These are phyloP conservation scores for Pestalotiopsis sp. DNA, from an alignment of 2,329 filamentous ascomycete species.

Conservation along the genomic window DNA sequence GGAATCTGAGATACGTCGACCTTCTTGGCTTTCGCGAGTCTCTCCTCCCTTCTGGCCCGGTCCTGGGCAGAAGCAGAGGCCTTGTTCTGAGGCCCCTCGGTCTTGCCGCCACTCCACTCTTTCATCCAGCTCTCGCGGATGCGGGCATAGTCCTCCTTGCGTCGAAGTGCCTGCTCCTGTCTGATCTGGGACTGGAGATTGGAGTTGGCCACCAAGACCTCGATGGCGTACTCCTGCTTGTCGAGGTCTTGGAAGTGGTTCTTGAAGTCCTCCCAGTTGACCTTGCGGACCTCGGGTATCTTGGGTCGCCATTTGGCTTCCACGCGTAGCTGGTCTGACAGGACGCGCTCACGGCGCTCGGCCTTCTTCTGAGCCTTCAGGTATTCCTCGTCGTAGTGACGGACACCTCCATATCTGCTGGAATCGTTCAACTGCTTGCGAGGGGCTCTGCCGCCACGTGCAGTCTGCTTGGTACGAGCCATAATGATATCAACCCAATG, in stretches of 20 bases:
- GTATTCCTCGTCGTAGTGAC: constrained; percentile 30
- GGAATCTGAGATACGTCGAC: constrained; percentile 21
- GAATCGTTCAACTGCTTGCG: background rate
- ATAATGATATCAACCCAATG: background rate
- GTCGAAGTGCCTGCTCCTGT: constrained; percentile 22
- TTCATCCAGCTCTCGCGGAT: constrained; percentile 33
- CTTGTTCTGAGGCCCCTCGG: constrained; percentile 14
- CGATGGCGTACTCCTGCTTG: constrained; percentile 40
- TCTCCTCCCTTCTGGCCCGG: constrained; percentile 18
- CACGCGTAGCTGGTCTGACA: constrained; percentile 36
- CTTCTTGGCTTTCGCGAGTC: constrained; percentile 16
- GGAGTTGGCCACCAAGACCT: constrained; percentile 36
- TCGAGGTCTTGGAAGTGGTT: constrained; percentile 39
- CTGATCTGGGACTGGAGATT: constrained; percentile 4
- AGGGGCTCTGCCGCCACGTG: constrained; percentile 1
- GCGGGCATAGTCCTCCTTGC: constrained; percentile 38
- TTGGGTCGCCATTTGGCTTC: constrained; percentile 42
- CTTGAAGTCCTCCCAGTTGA: constrained; percentile 47
- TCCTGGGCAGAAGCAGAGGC: constrained; percentile 22
- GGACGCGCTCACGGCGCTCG: constrained; percentile 38
- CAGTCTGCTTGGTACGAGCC: constrained; percentile 3
- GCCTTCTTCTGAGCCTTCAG: constrained; percentile 36
- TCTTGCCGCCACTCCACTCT: constrained; percentile 17
- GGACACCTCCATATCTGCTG: background rate
- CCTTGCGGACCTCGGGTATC: constrained; percentile 42